These are phyloP conservation scores for Kwoniella europaea DNA, from an alignment of 768 basidiomycete species.

Conservation along the genomic window DNA sequence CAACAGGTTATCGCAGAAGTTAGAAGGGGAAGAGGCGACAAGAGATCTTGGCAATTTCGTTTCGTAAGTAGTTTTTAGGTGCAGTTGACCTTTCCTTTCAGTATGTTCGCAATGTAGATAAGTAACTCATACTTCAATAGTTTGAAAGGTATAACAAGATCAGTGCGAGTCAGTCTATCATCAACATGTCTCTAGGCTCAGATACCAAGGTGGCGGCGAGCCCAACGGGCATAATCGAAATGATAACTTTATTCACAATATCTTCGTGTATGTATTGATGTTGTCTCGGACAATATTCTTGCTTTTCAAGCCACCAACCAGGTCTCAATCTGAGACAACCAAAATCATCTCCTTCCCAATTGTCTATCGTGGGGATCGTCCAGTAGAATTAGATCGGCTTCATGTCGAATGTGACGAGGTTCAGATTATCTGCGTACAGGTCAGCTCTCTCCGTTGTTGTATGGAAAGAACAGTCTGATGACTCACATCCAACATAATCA, in stretches of 20 bases:
- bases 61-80: neutral
- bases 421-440: slow-evolving; percentile 16
- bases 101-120: neutral
- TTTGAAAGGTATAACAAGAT: neutral
- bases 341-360: neutral
- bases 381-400: slow-evolving; percentile 5
- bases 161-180: neutral
- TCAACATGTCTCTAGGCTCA: neutral
- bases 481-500: slow-evolving; percentile 24
- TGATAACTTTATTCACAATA: neutral
- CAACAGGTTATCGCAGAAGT: neutral
- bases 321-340: neutral
- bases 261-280: neutral
- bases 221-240: neutral
- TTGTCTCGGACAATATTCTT: neutral
- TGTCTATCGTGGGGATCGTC: neutral
- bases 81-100: neutral
- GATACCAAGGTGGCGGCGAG: neutral
- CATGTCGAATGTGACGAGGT: slow-evolving; percentile 29
- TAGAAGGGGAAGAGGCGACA: neutral
- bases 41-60: neutral
- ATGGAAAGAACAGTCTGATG: too few relatives aligned
- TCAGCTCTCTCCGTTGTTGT: too few relatives aligned
- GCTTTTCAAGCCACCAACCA: neutral
- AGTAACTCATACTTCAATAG: neutral